Evolutionary conservation across 2,329 filamentous ascomycete genomes (phyloP), one percentile per base, ranked within the genome.

Genomic region (Diaporthe sp.): DNA sequence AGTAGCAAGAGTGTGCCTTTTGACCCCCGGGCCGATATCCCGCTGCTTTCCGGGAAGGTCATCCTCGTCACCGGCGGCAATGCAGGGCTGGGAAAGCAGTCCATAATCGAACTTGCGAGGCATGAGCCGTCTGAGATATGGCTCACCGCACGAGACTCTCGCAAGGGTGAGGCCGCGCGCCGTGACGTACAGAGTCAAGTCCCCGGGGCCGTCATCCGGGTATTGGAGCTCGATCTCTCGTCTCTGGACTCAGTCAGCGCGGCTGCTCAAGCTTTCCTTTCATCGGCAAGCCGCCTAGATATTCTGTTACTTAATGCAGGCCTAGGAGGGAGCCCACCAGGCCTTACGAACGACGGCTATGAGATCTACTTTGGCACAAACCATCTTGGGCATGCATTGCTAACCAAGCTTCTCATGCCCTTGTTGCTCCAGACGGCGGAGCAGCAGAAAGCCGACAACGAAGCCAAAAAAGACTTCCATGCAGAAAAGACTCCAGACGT

Each of bases 361-460:
- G 88, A 89, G 76, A 77, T 85, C 9, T 84, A 87, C 73, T 87
- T 88, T 73, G 86, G 84, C 1, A 86, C 83, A 1, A 89, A 89
- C 71, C 85, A 88, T 77, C 77, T 88, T 55, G 86, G 86, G 15
- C 86, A 88, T 69, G 85, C 86, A 7, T 81, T 86, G 2, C 80
- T 89, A 13, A 82, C 82, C 15, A 82, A 84, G 70, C 79, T 84
- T 2, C 78, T 88, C 1, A 66, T 80, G 25, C 81, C 81, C 4
- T 32, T 78, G 0, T 73, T 84, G 70, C 69, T 77, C 10, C 76
- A 78, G 55, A 83, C 82, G 0, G 79, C 80, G 10, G 47, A 68
- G n/a, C 12, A 44, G 10, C 51, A 73, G 15, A 73, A 72, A 4
- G 47, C 75, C 8, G 61, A 35, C 70, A 22, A 39, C 17, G 32